These are phyloP conservation scores for Funneliformis geosporum DNA, from an alignment of 192 early-diverging fungal species.

Conservation along the genomic window DNA sequence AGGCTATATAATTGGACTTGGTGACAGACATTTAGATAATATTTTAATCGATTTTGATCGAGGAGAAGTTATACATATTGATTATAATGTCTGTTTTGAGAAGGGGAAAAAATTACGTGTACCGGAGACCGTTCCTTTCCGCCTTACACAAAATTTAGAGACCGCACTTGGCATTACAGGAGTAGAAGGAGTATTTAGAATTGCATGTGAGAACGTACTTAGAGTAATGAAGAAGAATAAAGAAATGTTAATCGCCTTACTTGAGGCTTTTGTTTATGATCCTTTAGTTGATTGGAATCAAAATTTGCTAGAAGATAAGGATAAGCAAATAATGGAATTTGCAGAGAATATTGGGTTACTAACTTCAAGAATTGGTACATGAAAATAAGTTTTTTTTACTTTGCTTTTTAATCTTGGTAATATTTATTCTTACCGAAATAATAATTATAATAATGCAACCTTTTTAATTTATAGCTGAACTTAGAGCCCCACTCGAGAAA, in stretches of 20 bases:
- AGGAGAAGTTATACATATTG: slow-evolving; percentile 93
- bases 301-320: slow-evolving; percentile 36
- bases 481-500: background rate
- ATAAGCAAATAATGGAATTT: slow-evolving; percentile 30
- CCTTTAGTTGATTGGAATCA: slow-evolving; percentile 68
- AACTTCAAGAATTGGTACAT: slow-evolving; percentile 23
- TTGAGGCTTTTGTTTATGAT: slow-evolving; percentile 94
- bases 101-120: slow-evolving; percentile 83
- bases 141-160: slow-evolving; percentile 86
- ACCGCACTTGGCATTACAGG: slow-evolving; percentile 85
- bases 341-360: slow-evolving; percentile 7
- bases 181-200: slow-evolving; percentile 77
- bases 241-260: slow-evolving; percentile 78
- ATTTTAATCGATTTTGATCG: slow-evolving; percentile 80
- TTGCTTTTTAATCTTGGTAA: background rate
- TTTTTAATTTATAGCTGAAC: background rate
- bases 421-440: background rate
- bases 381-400: background rate
- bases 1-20: slow-evolving; percentile 88
- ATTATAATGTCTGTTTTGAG: slow-evolving; percentile 96
- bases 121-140: slow-evolving; percentile 91
- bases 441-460: too few relatives aligned
- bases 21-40: slow-evolving; percentile 93
- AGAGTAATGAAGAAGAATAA: slow-evolving; percentile 78
- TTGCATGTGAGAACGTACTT: slow-evolving; percentile 77